Evolutionary conservation across 352 stramenopile genomes (phyloP).

Genomic region (Phytophthora meadii): DNA sequence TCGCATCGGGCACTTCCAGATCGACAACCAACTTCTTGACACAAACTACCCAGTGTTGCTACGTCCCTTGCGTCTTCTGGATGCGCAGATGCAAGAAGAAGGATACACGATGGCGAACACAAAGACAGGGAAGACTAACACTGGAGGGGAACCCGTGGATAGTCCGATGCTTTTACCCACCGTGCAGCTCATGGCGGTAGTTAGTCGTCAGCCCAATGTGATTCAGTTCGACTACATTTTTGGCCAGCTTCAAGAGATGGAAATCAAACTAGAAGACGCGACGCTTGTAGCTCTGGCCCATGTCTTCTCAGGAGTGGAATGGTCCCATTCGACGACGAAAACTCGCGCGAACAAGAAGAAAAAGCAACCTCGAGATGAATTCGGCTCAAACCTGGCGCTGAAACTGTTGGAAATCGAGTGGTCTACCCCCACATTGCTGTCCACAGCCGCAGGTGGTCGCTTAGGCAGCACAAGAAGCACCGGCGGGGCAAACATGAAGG

Average conservation of each 20-base stretch:
- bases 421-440: slow-evolving; percentile 55
- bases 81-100: slow-evolving; percentile 76
- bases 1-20: slow-evolving; percentile 78
- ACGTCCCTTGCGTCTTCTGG: slow-evolving; percentile 68
- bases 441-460: slow-evolving; percentile 35
- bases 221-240: slow-evolving; percentile 91
- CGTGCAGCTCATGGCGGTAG: slow-evolving; percentile 85
- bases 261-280: slow-evolving; percentile 87
- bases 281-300: slow-evolving; percentile 77
- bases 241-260: slow-evolving; percentile 84
- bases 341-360: slow-evolving; percentile 36
- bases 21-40: slow-evolving; percentile 87
- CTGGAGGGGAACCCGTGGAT: slow-evolving; percentile 15
- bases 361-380: slow-evolving; percentile 22
- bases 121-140: slow-evolving; percentile 21
- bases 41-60: slow-evolving; percentile 87
- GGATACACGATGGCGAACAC: slow-evolving; percentile 35
- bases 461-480: slow-evolving; percentile 39
- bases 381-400: slow-evolving; percentile 59
- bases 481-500: slow-evolving; percentile 69
- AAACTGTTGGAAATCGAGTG: slow-evolving; percentile 66
- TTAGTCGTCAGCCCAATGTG: slow-evolving; percentile 63
- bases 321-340: slow-evolving; percentile 43
- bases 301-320: slow-evolving; percentile 79
- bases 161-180: slow-evolving; percentile 68